Conservation (phyloP, 2,329 filamentous ascomycete genomes). For the Rhynchosporium graminicola region DNA sequence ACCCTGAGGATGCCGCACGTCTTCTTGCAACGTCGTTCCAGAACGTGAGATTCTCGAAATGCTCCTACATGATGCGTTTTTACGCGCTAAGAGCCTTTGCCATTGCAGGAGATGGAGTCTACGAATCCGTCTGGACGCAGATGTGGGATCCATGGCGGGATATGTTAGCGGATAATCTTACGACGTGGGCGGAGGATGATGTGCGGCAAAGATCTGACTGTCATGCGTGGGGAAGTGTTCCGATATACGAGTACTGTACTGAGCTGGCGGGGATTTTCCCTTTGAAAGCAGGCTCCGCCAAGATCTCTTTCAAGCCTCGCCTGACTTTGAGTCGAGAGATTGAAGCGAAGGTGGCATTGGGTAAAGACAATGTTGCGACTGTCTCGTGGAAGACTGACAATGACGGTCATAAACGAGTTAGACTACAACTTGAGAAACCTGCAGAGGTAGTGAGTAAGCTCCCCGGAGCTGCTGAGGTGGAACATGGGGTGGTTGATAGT, state of each 20-base stretch:
- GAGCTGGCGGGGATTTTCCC: slow-evolving; percentile 39
- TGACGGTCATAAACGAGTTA: slow-evolving; percentile 20
- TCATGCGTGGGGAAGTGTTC: slow-evolving; percentile 48
- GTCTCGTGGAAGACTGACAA: slow-evolving; percentile 30
- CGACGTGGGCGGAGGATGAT: slow-evolving; percentile 48
- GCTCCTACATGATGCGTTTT: slow-evolving; percentile 46
- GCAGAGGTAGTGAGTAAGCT: slow-evolving; percentile 27
- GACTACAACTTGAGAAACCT: slow-evolving; percentile 23
- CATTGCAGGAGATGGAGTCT: slow-evolving; percentile 39
- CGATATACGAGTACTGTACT: slow-evolving; percentile 45
- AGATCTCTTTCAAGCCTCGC: slow-evolving; percentile 38
- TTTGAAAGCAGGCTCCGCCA: slow-evolving; percentile 27
- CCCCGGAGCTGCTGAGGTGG: slow-evolving; percentile 21
- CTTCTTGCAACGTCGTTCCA: slow-evolving; percentile 39
- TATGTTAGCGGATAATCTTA: slow-evolving; percentile 43
- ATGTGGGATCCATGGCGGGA: slow-evolving; percentile 44
- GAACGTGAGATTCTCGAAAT: slow-evolving; percentile 39
- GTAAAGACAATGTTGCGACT: slow-evolving; percentile 32
- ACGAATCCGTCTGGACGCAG: slow-evolving; percentile 40
- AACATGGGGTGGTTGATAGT: slow-evolving; percentile 26
- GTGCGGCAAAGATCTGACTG: slow-evolving; percentile 47
- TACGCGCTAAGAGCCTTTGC: slow-evolving; percentile 45
- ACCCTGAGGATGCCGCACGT: slow-evolving; percentile 23
- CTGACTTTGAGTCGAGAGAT: slow-evolving; percentile 32
- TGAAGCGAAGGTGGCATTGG: slow-evolving; percentile 36